These are phyloP conservation scores for Aciculoconidium aculeatum DNA, from an alignment of 805 yeast species.

Conservation along the genomic window DNA sequence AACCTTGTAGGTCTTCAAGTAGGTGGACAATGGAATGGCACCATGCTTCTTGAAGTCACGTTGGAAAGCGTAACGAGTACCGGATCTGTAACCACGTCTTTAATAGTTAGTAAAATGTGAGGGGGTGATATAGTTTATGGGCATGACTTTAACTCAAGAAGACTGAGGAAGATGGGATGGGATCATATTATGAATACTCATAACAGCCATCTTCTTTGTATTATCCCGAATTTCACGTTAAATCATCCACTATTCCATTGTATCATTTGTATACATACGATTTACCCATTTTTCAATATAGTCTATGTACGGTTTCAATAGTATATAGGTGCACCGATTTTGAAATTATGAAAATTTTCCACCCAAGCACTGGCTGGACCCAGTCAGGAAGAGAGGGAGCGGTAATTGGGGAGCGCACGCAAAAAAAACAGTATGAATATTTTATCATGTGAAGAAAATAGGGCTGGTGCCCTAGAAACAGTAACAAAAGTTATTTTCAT, in stretches of 20 bases:
- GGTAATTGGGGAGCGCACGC: too few species aligned
- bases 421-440: too few species aligned
- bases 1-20: slow-evolving; percentile 96
- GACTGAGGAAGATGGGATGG: too few species aligned
- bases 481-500: too few species aligned
- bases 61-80: slow-evolving; percentile 99
- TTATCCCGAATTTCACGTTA: background rate
- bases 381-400: too few species aligned
- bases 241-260: background rate
- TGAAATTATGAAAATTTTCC: slow-evolving; percentile 7
- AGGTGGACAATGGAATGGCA: slow-evolving; percentile 87
- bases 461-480: slow-evolving; percentile 1
- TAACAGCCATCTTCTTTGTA: background rate
- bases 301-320: slow-evolving; percentile 1
- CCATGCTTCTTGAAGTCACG: slow-evolving; percentile 99
- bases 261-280: slow-evolving; percentile 9
- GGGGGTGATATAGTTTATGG: slow-evolving; percentile 1
- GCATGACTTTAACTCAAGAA: too few species aligned
- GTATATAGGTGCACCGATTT: too few species aligned
- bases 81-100: slow-evolving; percentile 98
- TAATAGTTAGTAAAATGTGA: slow-evolving; percentile 7
- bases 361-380: too few species aligned
- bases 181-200: too few species aligned
- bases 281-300: slow-evolving; percentile 18
- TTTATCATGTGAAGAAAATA: too few species aligned